Evolutionary conservation across 2,329 filamentous ascomycete species (phyloP).

Genomic region (Hypocreales sp.): DNA sequence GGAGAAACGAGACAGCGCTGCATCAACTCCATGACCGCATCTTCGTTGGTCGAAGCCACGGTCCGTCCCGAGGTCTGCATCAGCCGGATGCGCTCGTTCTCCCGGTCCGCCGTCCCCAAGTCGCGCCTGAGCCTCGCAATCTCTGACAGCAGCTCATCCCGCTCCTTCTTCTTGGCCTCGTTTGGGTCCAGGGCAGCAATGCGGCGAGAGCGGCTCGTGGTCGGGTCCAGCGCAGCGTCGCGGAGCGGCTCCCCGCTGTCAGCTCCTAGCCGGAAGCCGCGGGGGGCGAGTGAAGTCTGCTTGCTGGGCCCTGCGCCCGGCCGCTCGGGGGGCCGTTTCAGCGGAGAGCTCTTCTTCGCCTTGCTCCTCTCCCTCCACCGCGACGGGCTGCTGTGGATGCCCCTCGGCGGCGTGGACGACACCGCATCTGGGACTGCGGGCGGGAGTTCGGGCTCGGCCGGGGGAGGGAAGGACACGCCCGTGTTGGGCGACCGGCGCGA

Average conservation of each 20-base stretch:
- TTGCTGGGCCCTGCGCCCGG: background rate
- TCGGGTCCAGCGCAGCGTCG: constrained; percentile 1
- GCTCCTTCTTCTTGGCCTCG: constrained; percentile 32
- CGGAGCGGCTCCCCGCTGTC: background rate
- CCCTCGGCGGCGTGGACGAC: constrained; percentile 37
- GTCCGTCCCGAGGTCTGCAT: constrained; percentile 23
- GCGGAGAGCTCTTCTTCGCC: no score
- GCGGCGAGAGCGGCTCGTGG: constrained; percentile 23
- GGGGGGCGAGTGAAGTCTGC: no score
- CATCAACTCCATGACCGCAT: constrained; percentile 24
- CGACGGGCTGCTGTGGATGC: constrained; percentile 45
- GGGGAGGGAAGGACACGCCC: constrained; percentile 10
- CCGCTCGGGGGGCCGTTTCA: no score
- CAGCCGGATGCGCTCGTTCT: constrained; percentile 37
- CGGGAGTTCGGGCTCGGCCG: constrained; percentile 48
- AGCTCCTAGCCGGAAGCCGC: no score
- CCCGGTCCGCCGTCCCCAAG: constrained; percentile 37
- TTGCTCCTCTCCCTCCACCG: constrained; percentile 21
- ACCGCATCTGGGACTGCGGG: constrained; percentile 37
- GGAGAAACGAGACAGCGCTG: constrained; percentile 22
- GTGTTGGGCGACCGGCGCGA: constrained; percentile 15
- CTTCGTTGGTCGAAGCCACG: constrained; percentile 16
- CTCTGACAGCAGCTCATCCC: constrained; percentile 38
- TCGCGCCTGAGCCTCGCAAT: constrained; percentile 42
- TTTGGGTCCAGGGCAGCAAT: constrained; percentile 25